These are phyloP conservation scores for Neospermospora avenae DNA, from an alignment of 2,329 filamentous ascomycete species.

Conservation along the genomic window DNA sequence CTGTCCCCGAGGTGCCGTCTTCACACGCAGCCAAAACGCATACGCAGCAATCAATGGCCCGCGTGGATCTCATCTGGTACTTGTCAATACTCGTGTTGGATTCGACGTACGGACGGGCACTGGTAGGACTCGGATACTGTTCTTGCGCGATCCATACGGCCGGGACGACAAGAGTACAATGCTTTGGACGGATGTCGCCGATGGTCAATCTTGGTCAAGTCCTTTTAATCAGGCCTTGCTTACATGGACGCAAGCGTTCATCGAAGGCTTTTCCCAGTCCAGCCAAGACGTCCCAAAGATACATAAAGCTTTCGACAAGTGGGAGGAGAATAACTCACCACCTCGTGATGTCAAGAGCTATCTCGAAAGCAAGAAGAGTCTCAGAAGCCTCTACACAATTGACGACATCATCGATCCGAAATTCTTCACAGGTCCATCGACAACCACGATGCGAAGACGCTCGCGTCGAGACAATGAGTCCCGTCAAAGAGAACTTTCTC, in stretches of 20 bases:
- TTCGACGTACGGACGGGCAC: background rate
- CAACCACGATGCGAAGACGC: no score
- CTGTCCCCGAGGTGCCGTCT: background rate
- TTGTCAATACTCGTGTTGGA: background rate
- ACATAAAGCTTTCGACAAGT: no score
- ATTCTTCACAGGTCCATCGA: no score
- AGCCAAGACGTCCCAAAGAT: no score
- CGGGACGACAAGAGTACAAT: background rate
- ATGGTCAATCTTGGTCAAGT: background rate
- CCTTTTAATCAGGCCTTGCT: background rate
- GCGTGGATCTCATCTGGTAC: background rate
- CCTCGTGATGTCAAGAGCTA: no score
- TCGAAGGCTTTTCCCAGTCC: background rate
- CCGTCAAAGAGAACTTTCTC: no score
- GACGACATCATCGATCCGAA: no score
- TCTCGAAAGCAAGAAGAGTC: no score
- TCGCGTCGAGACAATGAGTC: no score
- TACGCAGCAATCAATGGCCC: background rate
- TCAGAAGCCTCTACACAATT: no score
- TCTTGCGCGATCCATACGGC: background rate
- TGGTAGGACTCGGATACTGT: background rate
- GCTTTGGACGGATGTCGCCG: background rate
- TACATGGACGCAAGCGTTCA: background rate
- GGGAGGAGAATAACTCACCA: no score
- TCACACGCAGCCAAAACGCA: background rate